phyloP scores from a whole-genome alignment of 257 asterid species.

The Solanum clarkiae region DNA sequence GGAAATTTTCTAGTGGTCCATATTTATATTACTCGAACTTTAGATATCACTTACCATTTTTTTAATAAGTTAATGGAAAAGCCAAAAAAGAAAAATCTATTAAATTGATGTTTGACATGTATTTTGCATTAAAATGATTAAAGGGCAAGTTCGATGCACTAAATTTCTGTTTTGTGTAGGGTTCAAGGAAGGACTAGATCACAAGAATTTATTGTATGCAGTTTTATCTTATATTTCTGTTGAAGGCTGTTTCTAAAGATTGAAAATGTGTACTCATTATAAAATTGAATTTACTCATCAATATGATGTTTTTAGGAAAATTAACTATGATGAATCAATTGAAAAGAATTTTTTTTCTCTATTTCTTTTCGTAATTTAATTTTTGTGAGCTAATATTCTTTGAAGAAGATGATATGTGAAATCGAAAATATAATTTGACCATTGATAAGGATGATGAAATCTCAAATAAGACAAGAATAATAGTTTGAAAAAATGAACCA shows the following conservation, averaged over 20 bases:
- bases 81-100: background rate
- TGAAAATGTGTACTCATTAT: background rate
- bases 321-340: background rate
- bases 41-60: background rate
- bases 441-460: background rate
- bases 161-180: no score
- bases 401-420: background rate
- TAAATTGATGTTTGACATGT: background rate
- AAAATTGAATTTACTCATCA: background rate
- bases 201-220: no score
- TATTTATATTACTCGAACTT: background rate
- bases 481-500: background rate
- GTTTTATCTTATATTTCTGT: no score
- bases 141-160: no score
- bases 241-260: no score
- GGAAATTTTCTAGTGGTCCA: background rate
- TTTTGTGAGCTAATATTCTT: background rate
- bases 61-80: background rate
- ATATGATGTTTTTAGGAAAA: background rate
- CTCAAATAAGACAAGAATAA: background rate
- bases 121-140: background rate
- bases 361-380: background rate
- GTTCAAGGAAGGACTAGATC: no score
- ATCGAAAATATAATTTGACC: background rate
- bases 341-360: background rate